Percentiles rank a stretch among this genome's conserved stretches.
phyloP scores from a whole-genome alignment of 164 flowering plant species.

The Macadamia integrifolia region DNA sequence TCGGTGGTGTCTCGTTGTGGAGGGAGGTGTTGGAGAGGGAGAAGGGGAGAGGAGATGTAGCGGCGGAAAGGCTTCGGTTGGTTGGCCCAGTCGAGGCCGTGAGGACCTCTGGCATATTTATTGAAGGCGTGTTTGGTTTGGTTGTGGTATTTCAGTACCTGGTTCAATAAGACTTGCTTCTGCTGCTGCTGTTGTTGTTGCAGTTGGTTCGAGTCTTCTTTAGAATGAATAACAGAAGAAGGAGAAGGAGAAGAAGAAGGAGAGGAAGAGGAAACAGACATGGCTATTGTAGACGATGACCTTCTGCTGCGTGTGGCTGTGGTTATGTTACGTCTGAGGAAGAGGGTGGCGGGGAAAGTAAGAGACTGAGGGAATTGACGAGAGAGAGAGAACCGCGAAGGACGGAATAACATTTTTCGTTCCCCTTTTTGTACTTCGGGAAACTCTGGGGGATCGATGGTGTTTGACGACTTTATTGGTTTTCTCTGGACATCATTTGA shows the following conservation, averaged over 20 bases:
- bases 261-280: neutral
- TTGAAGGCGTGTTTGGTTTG: constrained; percentile 78
- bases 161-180: constrained; percentile 19
- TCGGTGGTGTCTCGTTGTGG: constrained; percentile 6
- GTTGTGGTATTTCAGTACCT: constrained; percentile 71
- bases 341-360: constrained; percentile 12
- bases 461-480: too few species aligned
- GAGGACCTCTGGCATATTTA: constrained; percentile 79
- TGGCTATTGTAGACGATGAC: neutral
- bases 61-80: constrained; percentile 97
- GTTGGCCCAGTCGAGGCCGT: constrained; percentile 92
- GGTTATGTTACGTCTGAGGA: neutral
- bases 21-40: constrained; percentile 60
- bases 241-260: constrained; percentile 12
- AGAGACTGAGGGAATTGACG: constrained; percentile 4
- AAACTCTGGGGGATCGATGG: too few species aligned
- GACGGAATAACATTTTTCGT: constrained; percentile 16
- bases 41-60: constrained; percentile 52
- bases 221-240: constrained; percentile 1
- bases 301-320: neutral
- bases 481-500: too few species aligned
- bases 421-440: neutral
- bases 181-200: constrained; percentile 16
- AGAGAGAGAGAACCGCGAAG: constrained; percentile 6
- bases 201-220: constrained; percentile 3